phyloP scores from a whole-genome alignment of 805 yeast genomes.

The Wickerhamiella cacticola region DNA sequence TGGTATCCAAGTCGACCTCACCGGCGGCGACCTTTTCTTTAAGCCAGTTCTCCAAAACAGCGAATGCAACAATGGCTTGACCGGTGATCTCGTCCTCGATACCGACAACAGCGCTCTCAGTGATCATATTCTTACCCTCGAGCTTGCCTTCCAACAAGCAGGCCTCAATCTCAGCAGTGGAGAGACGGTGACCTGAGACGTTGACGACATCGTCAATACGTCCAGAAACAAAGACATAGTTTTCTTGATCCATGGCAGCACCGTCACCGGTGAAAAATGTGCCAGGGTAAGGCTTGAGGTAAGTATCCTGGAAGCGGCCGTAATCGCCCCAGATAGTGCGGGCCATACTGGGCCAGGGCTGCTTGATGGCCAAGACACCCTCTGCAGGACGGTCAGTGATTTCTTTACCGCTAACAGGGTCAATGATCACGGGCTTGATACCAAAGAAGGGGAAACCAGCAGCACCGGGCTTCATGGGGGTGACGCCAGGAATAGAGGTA shows the following conservation, averaged over 20 bases:
- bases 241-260: constrained; percentile 94
- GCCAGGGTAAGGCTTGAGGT: constrained; percentile 85
- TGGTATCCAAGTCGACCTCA: constrained; percentile 28
- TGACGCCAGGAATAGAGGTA: constrained; percentile 88
- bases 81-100: constrained; percentile 91
- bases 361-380: constrained; percentile 84
- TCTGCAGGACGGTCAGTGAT: constrained; percentile 80
- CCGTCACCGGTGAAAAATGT: constrained; percentile 97
- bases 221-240: constrained; percentile 95
- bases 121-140: constrained; percentile 63
- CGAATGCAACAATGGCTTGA: constrained; percentile 94
- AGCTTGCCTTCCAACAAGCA: constrained; percentile 39
- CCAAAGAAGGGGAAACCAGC: constrained; percentile 97
- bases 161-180: constrained; percentile 97
- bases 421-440: constrained; percentile 77
- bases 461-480: constrained; percentile 94
- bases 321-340: constrained; percentile 90
- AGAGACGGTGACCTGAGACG: constrained; percentile 92
- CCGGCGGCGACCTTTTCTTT: constrained; percentile 38
- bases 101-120: constrained; percentile 96
- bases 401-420: constrained; percentile 84
- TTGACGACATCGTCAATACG: constrained; percentile 98
- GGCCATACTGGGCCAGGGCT: constrained; percentile 98
- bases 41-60: constrained; percentile 41
- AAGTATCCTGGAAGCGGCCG: constrained; percentile 76